Conservation (phyloP, 345 rosid species). For the Ailanthus altissimus region DNA sequence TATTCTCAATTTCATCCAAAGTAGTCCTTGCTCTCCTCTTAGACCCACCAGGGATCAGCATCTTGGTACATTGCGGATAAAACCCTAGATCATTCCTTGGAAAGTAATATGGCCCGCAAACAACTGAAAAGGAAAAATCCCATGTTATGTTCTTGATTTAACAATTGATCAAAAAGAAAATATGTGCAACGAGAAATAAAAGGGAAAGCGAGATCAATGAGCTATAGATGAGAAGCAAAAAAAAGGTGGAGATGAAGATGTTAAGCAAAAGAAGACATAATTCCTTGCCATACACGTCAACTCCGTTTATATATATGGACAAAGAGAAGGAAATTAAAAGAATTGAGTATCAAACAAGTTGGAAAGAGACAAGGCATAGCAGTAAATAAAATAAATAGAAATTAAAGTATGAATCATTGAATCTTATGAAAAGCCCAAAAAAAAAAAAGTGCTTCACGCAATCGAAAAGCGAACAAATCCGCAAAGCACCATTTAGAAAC, state of each 20-base stretch:
- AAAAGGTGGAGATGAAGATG: not conserved
- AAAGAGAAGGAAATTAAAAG: constrained; percentile 5
- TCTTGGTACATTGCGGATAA: constrained; percentile 37
- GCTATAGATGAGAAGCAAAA: not conserved
- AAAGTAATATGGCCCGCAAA: constrained; percentile 39
- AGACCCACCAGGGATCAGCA: constrained; percentile 31
- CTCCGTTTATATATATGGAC: not conserved
- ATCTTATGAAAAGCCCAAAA: too few relatives aligned
- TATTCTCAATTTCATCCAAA: constrained; percentile 20
- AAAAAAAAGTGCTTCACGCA: constrained; percentile 8
- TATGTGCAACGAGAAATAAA: not conserved
- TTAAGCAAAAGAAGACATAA: not conserved
- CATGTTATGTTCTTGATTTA: not conserved
- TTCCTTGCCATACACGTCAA: not conserved
- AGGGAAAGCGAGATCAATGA: not conserved
- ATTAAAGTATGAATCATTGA: too few relatives aligned
- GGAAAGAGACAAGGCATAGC: not conserved
- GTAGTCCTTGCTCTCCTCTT: constrained; percentile 29
- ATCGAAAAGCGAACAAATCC: not conserved
- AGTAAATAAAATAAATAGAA: not conserved
- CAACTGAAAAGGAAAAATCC: constrained; percentile 26
- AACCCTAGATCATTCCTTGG: constrained; percentile 44
- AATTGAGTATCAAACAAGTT: not conserved
- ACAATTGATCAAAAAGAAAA: too few relatives aligned
- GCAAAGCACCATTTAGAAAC: not conserved